Base-by-base conservation (phyloP, 1,284 basidiomycete genomes). In the Chalciporus piperatoides region DNA sequence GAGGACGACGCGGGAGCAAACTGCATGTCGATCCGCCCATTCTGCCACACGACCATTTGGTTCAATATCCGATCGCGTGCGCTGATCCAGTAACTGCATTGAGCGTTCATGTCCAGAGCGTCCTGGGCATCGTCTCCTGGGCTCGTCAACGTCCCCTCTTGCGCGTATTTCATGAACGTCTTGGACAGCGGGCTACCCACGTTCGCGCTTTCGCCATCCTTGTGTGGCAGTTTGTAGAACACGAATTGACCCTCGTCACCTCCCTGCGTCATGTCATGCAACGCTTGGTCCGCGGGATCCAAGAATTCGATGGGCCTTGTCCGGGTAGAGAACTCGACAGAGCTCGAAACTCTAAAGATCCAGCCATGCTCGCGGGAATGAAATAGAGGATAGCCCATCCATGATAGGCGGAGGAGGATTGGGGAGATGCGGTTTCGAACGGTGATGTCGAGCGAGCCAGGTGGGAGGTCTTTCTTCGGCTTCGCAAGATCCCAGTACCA, bases 71-170 rank as follows among this genome's bases (percentile, higher is more conserved):
- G 84, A 63, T 98, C 95, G 19, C 95, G 77, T 1, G 93, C 89
- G 54, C 89, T 91, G 64, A 97, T 94, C 97, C 96, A 99, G 70
- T 99, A 99, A 64, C 89, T 93, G 73, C 96, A 98, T 61, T 93
- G 86, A 0, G 92, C 89, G 61, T 95, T 98, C 80, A 98, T 86
- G 52, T 93, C 86, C 49, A 97, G 74, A 0, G 96, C 94, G 41
- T 87, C 86, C 61, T 80, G 80, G 1, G 95, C 92, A 46, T 88
- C 86, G 41, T 80, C 77, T 3, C 84, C 86, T 0, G 90, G 85
- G 56, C 86, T 88, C 44, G 84, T 86, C 48, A 97, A 68, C 8
- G 86, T 89, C 8, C 92, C 91, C 56, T 92, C 86, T 65, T 92
- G 87, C 39, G 93, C 86, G 56, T 83, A 90, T 61, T 90, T 86